A percentile compares a stretch with the other conserved stretches of the same genome.
These are phyloP conservation scores for Verticillium nubilum DNA, from an alignment of 2,329 filamentous ascomycete genomes.

Conservation along the genomic window DNA sequence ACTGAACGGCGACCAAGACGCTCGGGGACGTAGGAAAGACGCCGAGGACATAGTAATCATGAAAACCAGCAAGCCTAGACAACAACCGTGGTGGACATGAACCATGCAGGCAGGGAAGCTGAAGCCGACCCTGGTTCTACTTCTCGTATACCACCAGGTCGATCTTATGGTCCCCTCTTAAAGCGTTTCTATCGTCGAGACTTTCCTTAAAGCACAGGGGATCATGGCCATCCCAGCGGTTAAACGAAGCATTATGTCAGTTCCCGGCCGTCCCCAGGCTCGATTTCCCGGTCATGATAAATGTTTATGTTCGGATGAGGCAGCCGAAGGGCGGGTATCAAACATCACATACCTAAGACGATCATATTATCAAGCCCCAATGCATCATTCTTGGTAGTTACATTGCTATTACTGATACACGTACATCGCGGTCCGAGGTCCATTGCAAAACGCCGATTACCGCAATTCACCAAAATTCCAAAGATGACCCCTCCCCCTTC, in stretches of 20 bases:
- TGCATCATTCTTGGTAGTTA: neutral
- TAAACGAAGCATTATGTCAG: neutral
- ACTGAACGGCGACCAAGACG: neutral
- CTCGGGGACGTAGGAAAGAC: neutral
- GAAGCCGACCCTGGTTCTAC: neutral
- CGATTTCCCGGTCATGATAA: neutral
- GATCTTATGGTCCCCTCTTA: neutral
- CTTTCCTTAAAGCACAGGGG: neutral
- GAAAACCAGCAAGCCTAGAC: neutral
- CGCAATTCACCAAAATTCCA: neutral
- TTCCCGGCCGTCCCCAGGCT: neutral
- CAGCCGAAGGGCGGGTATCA: neutral
- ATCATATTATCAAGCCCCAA: neutral
- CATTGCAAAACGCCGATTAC: neutral
- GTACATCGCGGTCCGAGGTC: neutral
- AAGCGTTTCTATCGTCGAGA: neutral
- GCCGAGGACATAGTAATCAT: neutral
- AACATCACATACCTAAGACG: neutral
- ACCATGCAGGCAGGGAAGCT: neutral
- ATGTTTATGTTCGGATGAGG: neutral
- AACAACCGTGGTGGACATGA: neutral
- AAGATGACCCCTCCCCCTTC: neutral
- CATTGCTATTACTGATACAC: neutral
- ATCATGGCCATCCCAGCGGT: neutral
- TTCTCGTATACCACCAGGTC: neutral